Base-by-base conservation (phyloP, 192 early-diverging fungal species). In the Entomortierella chlamydospora region DNA sequence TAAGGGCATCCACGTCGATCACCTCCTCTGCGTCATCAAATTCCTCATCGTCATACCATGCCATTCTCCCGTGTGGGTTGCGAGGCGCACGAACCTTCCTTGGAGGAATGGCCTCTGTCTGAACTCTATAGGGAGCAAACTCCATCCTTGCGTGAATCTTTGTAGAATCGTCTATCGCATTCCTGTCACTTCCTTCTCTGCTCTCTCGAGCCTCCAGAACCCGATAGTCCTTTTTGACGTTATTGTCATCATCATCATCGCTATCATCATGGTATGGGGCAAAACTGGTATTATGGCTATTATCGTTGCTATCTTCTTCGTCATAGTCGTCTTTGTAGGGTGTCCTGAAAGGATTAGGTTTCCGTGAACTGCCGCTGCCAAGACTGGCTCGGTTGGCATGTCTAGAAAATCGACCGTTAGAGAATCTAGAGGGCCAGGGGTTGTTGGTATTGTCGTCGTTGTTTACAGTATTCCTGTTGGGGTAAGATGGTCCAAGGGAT, bases 1-100 rank as follows among this genome's bases (percentile, higher is more conserved):
- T 70, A 12, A 79, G 62, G 20, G 67, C 67, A 61, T 79, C 62
- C 1, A 79, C 68, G 31, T 79, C 62, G 26, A 77, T 62, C 13
- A 70, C 61, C 31, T 79, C 76, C 26, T 79, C 62, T 29, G 62
- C 68, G 65, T 79, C 73, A 2, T 57, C 60, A 9, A 30, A 31
- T 25, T 61, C 52, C 3, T 68, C 72, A 26, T 42, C 63, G 22
- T 68, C 64, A 33, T 33, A 10, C 66, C 66, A 79, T 17, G 45
- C 50, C 68, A 70, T 54, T 54, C 60, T 54, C 17, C 51, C 68
- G 22, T 65, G 76, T 22, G 57, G 67, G 37, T 59, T 79, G 9
- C 67, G 63, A 5, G 76, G 62, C 28, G 49, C 37, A 11, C 62
- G 76, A 43, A 10, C 39, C 26, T 41, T 69, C 42, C 29, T 53